A percentile compares a stretch with the other conserved stretches of the same genome.
Conservation (phyloP, 1,139 yeast species). For the Taphrina confusa region DNA sequence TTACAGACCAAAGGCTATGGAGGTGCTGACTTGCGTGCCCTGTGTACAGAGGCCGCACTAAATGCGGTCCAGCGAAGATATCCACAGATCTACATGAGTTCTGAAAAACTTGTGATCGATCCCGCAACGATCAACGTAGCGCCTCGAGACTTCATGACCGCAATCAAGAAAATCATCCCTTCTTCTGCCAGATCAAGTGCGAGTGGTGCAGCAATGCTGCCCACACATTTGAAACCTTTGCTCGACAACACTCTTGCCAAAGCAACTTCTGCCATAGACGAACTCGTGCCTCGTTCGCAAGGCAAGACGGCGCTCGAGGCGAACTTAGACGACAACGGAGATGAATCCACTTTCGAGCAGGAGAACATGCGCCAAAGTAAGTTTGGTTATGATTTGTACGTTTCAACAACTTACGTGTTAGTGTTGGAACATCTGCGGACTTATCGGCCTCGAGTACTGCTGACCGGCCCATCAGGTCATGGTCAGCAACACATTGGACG, state of each 20-base stretch:
- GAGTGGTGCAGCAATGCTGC: slow-evolving; percentile 73
- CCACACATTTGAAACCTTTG: slow-evolving; percentile 68
- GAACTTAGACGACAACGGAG: slow-evolving; percentile 63
- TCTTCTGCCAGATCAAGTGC: slow-evolving; percentile 86
- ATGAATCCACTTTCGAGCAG: slow-evolving; percentile 67
- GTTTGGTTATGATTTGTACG: too few relatives aligned
- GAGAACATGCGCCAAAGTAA: slow-evolving; percentile 61
- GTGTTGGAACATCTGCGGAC: slow-evolving; percentile 60
- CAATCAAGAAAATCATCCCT: slow-evolving; percentile 81
- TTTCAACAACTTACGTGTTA: slow-evolving; percentile 40
- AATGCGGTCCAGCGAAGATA: slow-evolving; percentile 86
- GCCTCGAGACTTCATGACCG: slow-evolving; percentile 85
- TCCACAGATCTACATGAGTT: slow-evolving; percentile 85
- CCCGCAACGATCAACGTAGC: slow-evolving; percentile 70
- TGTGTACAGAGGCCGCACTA: slow-evolving; percentile 94
- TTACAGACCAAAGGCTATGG: slow-evolving; percentile 91
- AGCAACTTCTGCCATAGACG: slow-evolving; percentile 56
- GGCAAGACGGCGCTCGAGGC: slow-evolving; percentile 66
- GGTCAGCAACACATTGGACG: slow-evolving; percentile 88
- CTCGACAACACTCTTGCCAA: slow-evolving; percentile 55
- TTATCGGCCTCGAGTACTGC: slow-evolving; percentile 76
- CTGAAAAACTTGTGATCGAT: slow-evolving; percentile 71
- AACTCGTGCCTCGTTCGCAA: slow-evolving; percentile 65
- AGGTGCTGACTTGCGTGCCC: slow-evolving; percentile 93
- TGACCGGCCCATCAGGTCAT: slow-evolving; percentile 74